Percentiles rank a stretch among this genome's conserved stretches.
These are phyloP conservation scores for Phanerochaete sordida DNA, from an alignment of 768 basidiomycete genomes.

Conservation along the genomic window DNA sequence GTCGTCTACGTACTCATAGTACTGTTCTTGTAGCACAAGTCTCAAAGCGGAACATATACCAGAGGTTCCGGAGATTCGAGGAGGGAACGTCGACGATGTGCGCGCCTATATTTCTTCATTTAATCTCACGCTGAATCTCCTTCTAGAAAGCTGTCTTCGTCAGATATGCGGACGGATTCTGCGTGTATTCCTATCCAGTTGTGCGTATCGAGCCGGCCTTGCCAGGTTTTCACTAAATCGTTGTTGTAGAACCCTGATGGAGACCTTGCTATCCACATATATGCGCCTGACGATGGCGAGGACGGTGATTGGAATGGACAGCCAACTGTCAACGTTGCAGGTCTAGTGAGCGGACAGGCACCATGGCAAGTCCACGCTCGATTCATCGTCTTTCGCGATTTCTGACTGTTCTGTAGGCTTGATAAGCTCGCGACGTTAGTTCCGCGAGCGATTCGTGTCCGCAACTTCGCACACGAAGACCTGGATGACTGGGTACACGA, in stretches of 20 bases:
- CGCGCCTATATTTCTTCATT: background rate
- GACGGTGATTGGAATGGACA: slow-evolving; percentile 10
- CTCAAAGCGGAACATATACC: slow-evolving; percentile 2
- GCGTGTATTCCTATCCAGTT: slow-evolving; percentile 6
- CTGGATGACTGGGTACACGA: slow-evolving; percentile 31
- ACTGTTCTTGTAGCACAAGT: slow-evolving; percentile 2
- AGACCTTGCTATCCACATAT: slow-evolving; percentile 24
- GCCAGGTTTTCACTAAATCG: background rate
- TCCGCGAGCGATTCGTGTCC: slow-evolving; percentile 17
- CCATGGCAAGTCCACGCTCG: slow-evolving; percentile 10
- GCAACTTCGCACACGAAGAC: slow-evolving; percentile 17
- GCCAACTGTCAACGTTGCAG: background rate
- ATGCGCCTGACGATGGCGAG: slow-evolving; percentile 17
- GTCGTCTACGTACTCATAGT: background rate
- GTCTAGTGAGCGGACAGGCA: slow-evolving; percentile 1
- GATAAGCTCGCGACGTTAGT: slow-evolving; percentile 10
- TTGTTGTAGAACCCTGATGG: slow-evolving; percentile 6
- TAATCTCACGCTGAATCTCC: background rate
- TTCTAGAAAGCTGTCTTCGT: slow-evolving; percentile 7
- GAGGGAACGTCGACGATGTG: slow-evolving; percentile 5
- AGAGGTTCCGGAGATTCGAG: slow-evolving; percentile 3
- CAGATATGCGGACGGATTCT: slow-evolving; percentile 5
- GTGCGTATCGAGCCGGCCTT: background rate
- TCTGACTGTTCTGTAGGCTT: background rate
- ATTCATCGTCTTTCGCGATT: background rate